Evolutionary conservation across 768 basidiomycete species (phyloP), one percentile per base, ranked within the genome.

Genomic region (Lactifluus subvellereus): DNA sequence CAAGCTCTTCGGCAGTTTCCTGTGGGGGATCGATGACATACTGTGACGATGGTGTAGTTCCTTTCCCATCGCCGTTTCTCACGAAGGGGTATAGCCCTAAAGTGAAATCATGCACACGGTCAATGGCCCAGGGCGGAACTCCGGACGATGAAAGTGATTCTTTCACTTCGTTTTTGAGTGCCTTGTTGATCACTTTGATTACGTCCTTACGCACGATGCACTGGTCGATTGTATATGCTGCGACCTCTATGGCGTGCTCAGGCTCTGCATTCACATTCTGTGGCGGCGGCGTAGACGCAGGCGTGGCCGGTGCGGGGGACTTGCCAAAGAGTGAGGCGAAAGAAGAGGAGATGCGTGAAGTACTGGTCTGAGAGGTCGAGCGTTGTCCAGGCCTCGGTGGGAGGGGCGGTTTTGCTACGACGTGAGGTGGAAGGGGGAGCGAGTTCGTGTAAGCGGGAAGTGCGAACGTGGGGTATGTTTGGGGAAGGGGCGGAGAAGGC

Each of bases 71-170:
- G 35, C 54, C 50, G 33, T 54, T 62, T 67, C 74, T 78, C 48
- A 83, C 74, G 43, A 91, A 81, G 0, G 89, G 88, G 51, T 82
- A 81, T 70, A 84, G 80, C 16, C 78, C 77, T 0, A 73, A 69
- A 0, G 82, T 79, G 64, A 86, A 83, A 1, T 82, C 78, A 37
- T 81, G 77, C 3, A 88, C 82, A 10, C 81, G 79, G 18, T 85
- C 85, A 6, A 80, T 71, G 10, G 85, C 79, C 87, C 86, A 89
- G n/a, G 74, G 68, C 0, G 82, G 80, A 0, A 76, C 71, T 6
- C 76, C 73, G 43, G 75, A 75, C 5, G 68, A 72, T n/a, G 83
- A 72, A 20, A 76, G 71, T 0, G 76, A 72, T 5, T 76, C 74
- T 60, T 83, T 82, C 33, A 90, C 70, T 69, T 90, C 87, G 4